Conservation (phyloP, 306 rosid genomes). For the Pterocarpus macrocarpus region DNA sequence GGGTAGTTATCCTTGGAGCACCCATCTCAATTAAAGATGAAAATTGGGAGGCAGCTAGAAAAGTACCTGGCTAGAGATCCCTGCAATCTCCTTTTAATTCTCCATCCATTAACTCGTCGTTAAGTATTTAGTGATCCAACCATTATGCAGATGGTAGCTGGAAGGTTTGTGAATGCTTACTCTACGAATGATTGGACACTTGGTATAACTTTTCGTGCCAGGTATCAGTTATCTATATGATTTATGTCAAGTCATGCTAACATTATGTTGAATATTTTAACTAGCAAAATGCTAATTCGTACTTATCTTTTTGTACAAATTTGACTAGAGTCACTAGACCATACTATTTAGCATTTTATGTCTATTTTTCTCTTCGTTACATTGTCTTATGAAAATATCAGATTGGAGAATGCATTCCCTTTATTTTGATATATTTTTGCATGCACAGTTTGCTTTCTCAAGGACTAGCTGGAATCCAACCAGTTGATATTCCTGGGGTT, state of each 20-base stretch:
- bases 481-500: slow-evolving; percentile 64
- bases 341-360: background rate
- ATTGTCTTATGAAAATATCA: background rate
- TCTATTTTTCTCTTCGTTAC: background rate
- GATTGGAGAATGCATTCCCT: background rate
- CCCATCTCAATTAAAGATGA: slow-evolving; percentile 67
- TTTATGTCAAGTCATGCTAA: slow-evolving; percentile 1
- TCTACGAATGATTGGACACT: slow-evolving; percentile 72
- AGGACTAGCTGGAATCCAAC: slow-evolving; percentile 82
- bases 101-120: slow-evolving; percentile 18
- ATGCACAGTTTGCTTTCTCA: slow-evolving; percentile 62
- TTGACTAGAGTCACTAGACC: background rate
- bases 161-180: slow-evolving; percentile 79
- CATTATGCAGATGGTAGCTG: slow-evolving; percentile 69
- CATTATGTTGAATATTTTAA: slow-evolving; percentile 30
- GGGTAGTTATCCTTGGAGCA: slow-evolving; percentile 78
- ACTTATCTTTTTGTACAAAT: background rate
- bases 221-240: slow-evolving; percentile 54
- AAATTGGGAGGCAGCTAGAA: slow-evolving; percentile 67
- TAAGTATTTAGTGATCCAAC: slow-evolving; percentile 30
- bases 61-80: slow-evolving; percentile 47
- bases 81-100: background rate
- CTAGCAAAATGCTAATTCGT: background rate
- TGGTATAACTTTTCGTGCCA: slow-evolving; percentile 70
- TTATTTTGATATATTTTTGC: slow-evolving; percentile 24